Percentiles rank a stretch among this genome's conserved stretches.
Evolutionary conservation across 345 rosid genomes (phyloP).

Genomic region (Populus deltoides): DNA sequence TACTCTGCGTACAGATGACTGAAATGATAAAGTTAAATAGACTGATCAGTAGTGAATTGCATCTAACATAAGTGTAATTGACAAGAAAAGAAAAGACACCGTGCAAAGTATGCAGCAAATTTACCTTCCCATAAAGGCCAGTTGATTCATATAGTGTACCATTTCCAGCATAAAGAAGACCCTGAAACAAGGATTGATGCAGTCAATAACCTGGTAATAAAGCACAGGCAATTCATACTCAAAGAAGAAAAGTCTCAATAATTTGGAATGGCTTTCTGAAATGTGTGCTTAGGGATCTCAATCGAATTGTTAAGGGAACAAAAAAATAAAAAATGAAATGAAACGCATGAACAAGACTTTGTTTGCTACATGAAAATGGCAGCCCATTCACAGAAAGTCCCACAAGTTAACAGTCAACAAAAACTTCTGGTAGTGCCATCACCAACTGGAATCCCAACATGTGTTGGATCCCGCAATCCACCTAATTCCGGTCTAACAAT

Average conservation of each 20-base stretch:
- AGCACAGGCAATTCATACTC: not conserved
- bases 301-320: not conserved
- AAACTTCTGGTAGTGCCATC: not conserved
- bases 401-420: not conserved
- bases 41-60: not conserved
- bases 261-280: not conserved
- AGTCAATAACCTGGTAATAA: not conserved
- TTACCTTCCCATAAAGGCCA: slow-evolving; percentile 58
- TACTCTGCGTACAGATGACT: slow-evolving; percentile 89
- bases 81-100: not conserved
- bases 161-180: slow-evolving; percentile 73
- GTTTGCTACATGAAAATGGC: not conserved
- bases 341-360: not conserved
- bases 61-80: not conserved
- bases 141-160: slow-evolving; percentile 83
- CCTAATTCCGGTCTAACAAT: not conserved
- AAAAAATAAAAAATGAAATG: too few species aligned
- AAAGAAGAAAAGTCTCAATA: not conserved
- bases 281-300: not conserved
- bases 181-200: slow-evolving; percentile 42
- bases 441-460: not conserved
- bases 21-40: slow-evolving; percentile 18
- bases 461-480: not conserved
- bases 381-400: not conserved
- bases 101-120: not conserved